phyloP scores from a whole-genome alignment of 2,329 filamentous ascomycete genomes.

The Stromatinia cepivora region DNA sequence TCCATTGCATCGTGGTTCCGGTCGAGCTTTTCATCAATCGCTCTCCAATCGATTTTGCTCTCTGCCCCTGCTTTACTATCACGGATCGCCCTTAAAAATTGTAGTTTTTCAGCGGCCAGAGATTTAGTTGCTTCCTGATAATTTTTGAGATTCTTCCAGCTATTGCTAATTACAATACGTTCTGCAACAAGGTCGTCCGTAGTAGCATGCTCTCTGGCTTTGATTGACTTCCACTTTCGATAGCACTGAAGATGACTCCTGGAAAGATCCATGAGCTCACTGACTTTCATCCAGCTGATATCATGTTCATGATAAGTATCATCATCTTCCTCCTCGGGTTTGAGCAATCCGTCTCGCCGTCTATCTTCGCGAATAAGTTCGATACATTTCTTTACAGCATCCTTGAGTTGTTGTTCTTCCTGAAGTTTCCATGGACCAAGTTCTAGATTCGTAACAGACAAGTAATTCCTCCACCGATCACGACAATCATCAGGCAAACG shows the following conservation, averaged over 20 bases:
- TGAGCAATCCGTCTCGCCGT: slow-evolving; percentile 25
- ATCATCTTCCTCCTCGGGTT: slow-evolving; percentile 38
- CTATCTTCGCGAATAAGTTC: slow-evolving; percentile 47
- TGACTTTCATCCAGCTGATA: slow-evolving; percentile 67
- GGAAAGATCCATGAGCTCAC: slow-evolving; percentile 59
- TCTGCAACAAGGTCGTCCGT: slow-evolving; percentile 27
- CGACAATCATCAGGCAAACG: slow-evolving; percentile 65
- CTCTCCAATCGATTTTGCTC: slow-evolving; percentile 52
- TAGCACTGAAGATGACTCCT: slow-evolving; percentile 68
- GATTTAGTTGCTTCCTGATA: slow-evolving; percentile 47
- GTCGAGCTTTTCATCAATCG: slow-evolving; percentile 46
- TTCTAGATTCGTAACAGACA: slow-evolving; percentile 55
- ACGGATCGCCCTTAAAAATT: slow-evolving; percentile 48
- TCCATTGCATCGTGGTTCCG: slow-evolving; percentile 42
- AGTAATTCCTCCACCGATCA: slow-evolving; percentile 69
- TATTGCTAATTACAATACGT: slow-evolving; percentile 36
- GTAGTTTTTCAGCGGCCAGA: slow-evolving; percentile 48
- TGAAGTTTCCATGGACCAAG: slow-evolving; percentile 59
- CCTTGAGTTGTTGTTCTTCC: slow-evolving; percentile 51
- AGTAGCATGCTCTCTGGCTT: slow-evolving; percentile 37
- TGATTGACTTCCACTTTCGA: slow-evolving; percentile 62
- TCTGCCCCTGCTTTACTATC: slow-evolving; percentile 46
- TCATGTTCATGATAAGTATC: slow-evolving; percentile 49
- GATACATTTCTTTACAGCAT: slow-evolving; percentile 55
- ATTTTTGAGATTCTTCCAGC: slow-evolving; percentile 48